Conservation (phyloP, 2,329 filamentous ascomycete species). For the Colletotrichum salicis region DNA sequence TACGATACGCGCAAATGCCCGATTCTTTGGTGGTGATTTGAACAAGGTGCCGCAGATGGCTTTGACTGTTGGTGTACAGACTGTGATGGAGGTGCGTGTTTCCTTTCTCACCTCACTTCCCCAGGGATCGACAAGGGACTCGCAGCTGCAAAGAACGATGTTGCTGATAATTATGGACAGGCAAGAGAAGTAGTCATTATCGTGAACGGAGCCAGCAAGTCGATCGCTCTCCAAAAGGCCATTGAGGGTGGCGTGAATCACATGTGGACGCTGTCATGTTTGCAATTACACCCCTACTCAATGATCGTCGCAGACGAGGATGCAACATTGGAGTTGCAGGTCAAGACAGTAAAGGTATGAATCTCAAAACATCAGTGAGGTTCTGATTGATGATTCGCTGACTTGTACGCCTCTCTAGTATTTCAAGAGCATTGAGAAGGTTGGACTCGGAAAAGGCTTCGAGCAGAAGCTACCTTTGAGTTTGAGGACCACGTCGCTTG, state of each 20-base stretch:
- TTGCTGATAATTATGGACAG: slow-evolving; percentile 75
- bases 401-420: slow-evolving; percentile 15
- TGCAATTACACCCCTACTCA: slow-evolving; percentile 78
- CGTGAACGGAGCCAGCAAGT: slow-evolving; percentile 78
- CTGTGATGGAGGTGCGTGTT: slow-evolving; percentile 58
- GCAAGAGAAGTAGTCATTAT: slow-evolving; percentile 80
- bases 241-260: slow-evolving; percentile 81
- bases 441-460: slow-evolving; percentile 58
- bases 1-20: slow-evolving; percentile 79
- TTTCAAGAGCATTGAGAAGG: slow-evolving; percentile 70
- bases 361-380: neutral
- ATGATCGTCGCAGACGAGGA: slow-evolving; percentile 82
- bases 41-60: slow-evolving; percentile 38
- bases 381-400: neutral
- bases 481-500: slow-evolving; percentile 31
- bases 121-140: slow-evolving; percentile 62
- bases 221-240: slow-evolving; percentile 76
- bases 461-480: slow-evolving; percentile 54
- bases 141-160: slow-evolving; percentile 53
- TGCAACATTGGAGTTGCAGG: slow-evolving; percentile 70
- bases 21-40: slow-evolving; percentile 58
- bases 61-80: slow-evolving; percentile 50
- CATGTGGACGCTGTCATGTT: slow-evolving; percentile 81
- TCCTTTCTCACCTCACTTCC: slow-evolving; percentile 40
- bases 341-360: slow-evolving; percentile 69